Base-by-base conservation (phyloP, 345 rosid genomes). In the Passiflora organensis region DNA sequence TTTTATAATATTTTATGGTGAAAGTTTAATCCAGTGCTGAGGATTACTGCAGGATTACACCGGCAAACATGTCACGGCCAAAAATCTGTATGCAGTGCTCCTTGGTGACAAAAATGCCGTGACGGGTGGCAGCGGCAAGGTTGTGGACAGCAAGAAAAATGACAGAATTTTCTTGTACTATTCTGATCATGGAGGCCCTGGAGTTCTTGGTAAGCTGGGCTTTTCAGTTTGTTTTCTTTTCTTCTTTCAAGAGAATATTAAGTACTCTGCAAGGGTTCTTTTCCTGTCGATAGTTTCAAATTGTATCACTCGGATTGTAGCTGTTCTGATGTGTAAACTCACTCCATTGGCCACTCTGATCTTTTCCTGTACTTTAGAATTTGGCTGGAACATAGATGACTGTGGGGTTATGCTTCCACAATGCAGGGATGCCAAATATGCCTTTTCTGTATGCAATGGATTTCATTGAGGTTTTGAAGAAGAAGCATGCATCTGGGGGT, bases 171-270 rank as follows among this genome's bases (percentile, higher is more conserved):
- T 93, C 63, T 13, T 89, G 13, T 89, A 79, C 71, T 93, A 84
- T 67, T 63, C 97, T 0, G 97, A 93, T 64, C 97, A 93, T 58
- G 99, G 99, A 34, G 97, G 97, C 55, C 97, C 99, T 0, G 96
- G 99, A 36, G 89, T 93, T 72, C 99, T 86, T 18, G 99, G 99
- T 89, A 71, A 56, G 65, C 22, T 13, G 13, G 8, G 10, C 21
- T 25, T 48, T 48, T 10, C 20, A 1, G 19, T 15, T 2, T 1
- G 13, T 12, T 38, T 1, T 55, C 11, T 23, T 43, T 6, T 11
- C 43, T 10, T 10, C 0, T 24, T 24, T 14, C 6, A 15, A 25
- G 9, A 8, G 16, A 9, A 19, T 2, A 28, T 2, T 2, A 28
- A 28, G 8, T 28, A 3, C 34, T 2, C 5, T 8, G 34, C 5